Conservation (phyloP, 2,329 filamentous ascomycete species). For the Diaporthe citrichinensis region DNA sequence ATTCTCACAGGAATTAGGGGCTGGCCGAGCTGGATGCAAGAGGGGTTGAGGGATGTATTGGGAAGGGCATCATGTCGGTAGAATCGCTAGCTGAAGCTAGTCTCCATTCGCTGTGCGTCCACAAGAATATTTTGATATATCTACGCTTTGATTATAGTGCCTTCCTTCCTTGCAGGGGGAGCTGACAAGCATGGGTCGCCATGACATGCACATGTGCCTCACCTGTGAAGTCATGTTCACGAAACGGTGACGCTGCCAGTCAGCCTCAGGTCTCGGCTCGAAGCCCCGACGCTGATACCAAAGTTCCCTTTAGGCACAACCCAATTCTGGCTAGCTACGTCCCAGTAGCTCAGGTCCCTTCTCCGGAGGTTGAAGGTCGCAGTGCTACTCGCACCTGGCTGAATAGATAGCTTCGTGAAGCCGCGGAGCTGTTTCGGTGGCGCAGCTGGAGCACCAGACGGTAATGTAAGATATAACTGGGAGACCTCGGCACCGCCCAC, state of each 20-base stretch:
- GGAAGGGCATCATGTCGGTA: neutral
- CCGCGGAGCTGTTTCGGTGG: constrained; percentile 70
- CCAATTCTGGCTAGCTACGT: constrained; percentile 73
- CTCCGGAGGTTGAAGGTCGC: constrained; percentile 68
- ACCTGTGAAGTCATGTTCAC: neutral
- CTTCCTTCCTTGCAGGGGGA: neutral
- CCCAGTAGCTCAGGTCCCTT: constrained; percentile 77
- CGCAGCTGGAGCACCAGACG: constrained; percentile 54
- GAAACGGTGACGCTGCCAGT: constrained; percentile 50
- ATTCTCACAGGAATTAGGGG: constrained; percentile 54
- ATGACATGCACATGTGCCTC: no score
- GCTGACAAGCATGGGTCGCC: neutral
- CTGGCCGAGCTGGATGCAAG: constrained; percentile 56
- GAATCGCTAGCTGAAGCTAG: neutral
- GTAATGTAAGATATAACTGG: constrained; percentile 70
- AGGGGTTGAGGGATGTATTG: constrained; percentile 50
- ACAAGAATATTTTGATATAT: no score
- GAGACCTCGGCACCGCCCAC: constrained; percentile 75
- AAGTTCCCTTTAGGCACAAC: constrained; percentile 61
- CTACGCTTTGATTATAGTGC: neutral
- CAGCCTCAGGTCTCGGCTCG: constrained; percentile 61
- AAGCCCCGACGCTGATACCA: constrained; percentile 59
- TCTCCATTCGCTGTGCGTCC: neutral
- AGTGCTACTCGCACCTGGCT: constrained; percentile 60
- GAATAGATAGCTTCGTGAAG: constrained; percentile 71